These are phyloP conservation scores for Irpex lacteus DNA, from an alignment of 1,284 basidiomycete genomes.

Conservation along the genomic window DNA sequence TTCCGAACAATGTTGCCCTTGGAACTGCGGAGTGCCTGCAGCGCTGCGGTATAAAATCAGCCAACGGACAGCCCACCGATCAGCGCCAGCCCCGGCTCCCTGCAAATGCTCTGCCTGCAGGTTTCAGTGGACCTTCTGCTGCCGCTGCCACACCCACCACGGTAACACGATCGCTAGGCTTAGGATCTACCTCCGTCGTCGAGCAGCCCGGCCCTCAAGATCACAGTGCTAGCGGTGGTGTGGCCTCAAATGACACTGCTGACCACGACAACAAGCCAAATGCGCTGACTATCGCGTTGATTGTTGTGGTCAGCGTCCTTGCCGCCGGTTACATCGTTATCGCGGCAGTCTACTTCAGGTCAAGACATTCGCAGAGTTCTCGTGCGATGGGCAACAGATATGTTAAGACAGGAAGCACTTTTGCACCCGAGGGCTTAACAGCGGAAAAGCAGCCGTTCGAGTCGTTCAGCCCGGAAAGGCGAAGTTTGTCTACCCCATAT, in stretches of 20 bases:
- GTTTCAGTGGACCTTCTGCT: conserved; percentile 10
- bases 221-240: background rate
- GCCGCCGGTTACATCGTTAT: conserved; percentile 14
- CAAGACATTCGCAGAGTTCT: conserved; percentile 2
- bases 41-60: conserved; percentile 15
- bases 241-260: conserved; percentile 1
- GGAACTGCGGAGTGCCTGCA: conserved; percentile 18
- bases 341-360: conserved; percentile 8
- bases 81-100: conserved; percentile 19
- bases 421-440: conserved; percentile 11
- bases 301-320: conserved; percentile 10
- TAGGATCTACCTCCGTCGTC: background rate
- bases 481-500: conserved; percentile 5
- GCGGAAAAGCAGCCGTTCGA: conserved; percentile 11
- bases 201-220: background rate
- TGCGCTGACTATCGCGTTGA: conserved; percentile 14
- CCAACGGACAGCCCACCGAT: conserved; percentile 13
- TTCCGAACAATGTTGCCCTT: conserved; percentile 20
- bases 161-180: background rate
- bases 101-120: conserved; percentile 18
- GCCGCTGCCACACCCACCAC: conserved; percentile 4
- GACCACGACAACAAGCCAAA: conserved; percentile 10
- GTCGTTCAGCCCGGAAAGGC: conserved; percentile 1
- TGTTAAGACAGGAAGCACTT: conserved; percentile 14
- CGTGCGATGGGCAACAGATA: conserved; percentile 11